Evolutionary conservation across 2,329 filamentous ascomycete genomes (phyloP).

Genomic region (Penicillium palitans): DNA sequence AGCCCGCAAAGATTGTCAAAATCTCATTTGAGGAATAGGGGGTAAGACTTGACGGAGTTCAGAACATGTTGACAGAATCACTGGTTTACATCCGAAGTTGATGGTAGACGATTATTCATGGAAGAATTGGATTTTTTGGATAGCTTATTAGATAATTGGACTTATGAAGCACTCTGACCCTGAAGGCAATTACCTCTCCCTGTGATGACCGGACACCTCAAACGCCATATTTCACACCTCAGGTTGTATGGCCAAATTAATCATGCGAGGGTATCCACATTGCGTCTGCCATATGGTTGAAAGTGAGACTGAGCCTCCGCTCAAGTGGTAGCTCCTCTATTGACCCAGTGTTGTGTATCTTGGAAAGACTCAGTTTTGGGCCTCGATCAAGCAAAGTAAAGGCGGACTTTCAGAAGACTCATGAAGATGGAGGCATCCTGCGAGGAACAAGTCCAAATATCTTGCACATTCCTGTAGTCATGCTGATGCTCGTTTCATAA

Average conservation of each 20-base stretch:
- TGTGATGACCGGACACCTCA: neutral
- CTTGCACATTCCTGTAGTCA: neutral
- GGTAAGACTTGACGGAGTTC: too few species aligned
- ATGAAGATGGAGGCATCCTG: neutral
- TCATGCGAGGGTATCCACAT: neutral
- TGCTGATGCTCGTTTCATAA: neutral
- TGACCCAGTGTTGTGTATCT: neutral
- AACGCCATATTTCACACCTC: neutral
- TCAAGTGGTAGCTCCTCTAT: neutral
- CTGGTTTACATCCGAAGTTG: neutral
- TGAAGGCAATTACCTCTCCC: neutral
- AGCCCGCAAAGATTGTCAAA: conserved; percentile 25
- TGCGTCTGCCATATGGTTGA: neutral
- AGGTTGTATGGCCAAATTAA: neutral
- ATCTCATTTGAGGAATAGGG: conserved; percentile 13
- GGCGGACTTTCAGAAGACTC: neutral
- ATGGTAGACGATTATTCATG: neutral
- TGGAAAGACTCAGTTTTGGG: neutral
- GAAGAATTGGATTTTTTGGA: neutral
- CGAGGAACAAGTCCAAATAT: neutral
- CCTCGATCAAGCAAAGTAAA: neutral
- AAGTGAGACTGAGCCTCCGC: neutral
- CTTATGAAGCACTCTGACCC: neutral
- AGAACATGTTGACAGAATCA: neutral
- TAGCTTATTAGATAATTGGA: neutral